A percentile compares a stretch with the other conserved stretches of the same genome.
Conservation (phyloP, 495 filamentous ascomycete genomes). For the Annulohypoxylon nitens region DNA sequence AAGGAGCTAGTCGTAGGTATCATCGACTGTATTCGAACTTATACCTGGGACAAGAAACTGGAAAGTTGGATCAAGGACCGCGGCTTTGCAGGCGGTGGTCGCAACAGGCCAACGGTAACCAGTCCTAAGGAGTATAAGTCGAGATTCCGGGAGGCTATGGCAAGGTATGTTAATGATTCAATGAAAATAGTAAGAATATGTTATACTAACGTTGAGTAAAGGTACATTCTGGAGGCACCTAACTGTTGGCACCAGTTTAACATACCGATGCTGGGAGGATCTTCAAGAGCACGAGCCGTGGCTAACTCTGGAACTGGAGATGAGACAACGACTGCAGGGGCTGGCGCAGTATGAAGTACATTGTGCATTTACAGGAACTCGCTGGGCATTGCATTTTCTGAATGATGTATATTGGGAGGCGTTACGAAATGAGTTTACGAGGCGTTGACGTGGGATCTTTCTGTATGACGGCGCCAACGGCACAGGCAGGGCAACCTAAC, state of each 20-base stretch:
- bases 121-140: conserved; percentile 98
- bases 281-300: conserved; percentile 37
- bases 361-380: conserved; percentile 3
- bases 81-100: conserved; percentile 83
- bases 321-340: conserved; percentile 24
- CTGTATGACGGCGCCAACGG: background rate
- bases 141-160: conserved; percentile 96
- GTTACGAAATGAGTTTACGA: conserved; percentile 22
- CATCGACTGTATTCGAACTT: conserved; percentile 98
- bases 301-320: conserved; percentile 24
- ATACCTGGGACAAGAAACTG: conserved; percentile 99
- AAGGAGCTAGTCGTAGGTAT: conserved; percentile 96
- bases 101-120: conserved; percentile 94
- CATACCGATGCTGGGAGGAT: conserved; percentile 23
- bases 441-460: conserved; percentile 26
- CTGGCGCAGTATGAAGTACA: conserved; percentile 13
- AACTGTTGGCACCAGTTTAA: conserved; percentile 64
- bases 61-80: conserved; percentile 99
- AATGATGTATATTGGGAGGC: conserved; percentile 13
- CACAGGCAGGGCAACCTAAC: conserved; percentile 35
- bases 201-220: conserved; percentile 36
- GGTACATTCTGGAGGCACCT: conserved; percentile 65
- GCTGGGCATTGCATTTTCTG: conserved; percentile 19
- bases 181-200: background rate
- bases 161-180: conserved; percentile 77